phyloP scores from a whole-genome alignment of 345 rosid species.

The Citrus sp. region DNA sequence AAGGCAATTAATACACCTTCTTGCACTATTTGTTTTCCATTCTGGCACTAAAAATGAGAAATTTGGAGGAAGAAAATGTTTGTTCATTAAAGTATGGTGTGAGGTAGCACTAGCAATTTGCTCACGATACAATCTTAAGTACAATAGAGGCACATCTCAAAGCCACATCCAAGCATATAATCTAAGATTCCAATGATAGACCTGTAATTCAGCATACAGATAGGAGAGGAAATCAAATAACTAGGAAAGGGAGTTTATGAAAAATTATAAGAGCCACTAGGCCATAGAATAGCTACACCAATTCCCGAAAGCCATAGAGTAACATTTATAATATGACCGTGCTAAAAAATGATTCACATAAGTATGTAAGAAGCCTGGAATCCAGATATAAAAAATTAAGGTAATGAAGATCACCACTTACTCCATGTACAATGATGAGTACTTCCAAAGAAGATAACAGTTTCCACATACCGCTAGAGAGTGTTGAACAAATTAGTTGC shows the following conservation, averaged over 20 bases:
- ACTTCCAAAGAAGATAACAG: slow-evolving; percentile 74
- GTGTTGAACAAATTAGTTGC: slow-evolving; percentile 6
- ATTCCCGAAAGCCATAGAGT: background rate
- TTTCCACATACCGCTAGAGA: slow-evolving; percentile 61
- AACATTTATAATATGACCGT: background rate
- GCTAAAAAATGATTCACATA: background rate
- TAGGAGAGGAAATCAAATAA: too few species aligned
- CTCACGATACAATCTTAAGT: too few species aligned
- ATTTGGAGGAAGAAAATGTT: too few species aligned
- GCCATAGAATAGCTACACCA: background rate
- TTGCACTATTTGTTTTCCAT: too few species aligned
- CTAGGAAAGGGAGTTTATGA: too few species aligned
- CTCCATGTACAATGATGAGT: slow-evolving; percentile 77
- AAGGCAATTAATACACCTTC: slow-evolving; percentile 26
- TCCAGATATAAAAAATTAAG: background rate
- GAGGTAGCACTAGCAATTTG: slow-evolving; percentile 64
- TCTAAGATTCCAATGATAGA: too few species aligned
- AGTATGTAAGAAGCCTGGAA: background rate
- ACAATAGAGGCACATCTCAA: too few species aligned
- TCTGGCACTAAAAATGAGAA: too few species aligned
- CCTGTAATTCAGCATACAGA: too few species aligned
- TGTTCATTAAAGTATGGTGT: too few species aligned
- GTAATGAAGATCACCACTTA: slow-evolving; percentile 31
- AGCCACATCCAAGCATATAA: too few species aligned
- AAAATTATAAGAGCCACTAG: background rate